Conservation (phyloP, 352 stramenopile genomes). For the Phytophthora pini region DNA sequence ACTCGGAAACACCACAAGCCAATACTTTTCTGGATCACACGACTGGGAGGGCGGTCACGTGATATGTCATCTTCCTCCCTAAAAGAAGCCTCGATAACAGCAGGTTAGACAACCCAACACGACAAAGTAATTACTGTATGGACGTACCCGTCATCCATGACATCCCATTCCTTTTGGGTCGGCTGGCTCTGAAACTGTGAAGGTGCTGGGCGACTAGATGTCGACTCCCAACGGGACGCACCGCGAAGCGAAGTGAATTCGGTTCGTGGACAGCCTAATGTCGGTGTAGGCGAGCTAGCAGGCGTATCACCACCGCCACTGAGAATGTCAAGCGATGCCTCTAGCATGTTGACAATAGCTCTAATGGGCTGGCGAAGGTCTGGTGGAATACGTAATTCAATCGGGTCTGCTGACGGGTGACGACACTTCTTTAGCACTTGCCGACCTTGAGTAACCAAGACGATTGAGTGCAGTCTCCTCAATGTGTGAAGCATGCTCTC, state of each 20-base stretch:
- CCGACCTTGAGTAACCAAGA: constrained; percentile 69
- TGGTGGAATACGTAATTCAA: constrained; percentile 62
- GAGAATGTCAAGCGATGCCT: constrained; percentile 35
- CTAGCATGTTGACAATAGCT: constrained; percentile 54
- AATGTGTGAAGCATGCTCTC: constrained; percentile 46
- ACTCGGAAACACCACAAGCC: constrained; percentile 78
- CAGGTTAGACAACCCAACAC: constrained; percentile 6
- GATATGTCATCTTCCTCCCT: constrained; percentile 36
- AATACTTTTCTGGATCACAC: constrained; percentile 43
- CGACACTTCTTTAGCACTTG: constrained; percentile 37
- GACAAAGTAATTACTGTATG: not conserved
- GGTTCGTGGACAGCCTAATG: constrained; percentile 15
- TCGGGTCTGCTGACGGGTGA: constrained; percentile 65
- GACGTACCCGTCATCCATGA: constrained; percentile 52
- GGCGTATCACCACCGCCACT: constrained; percentile 15
- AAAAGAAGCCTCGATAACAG: constrained; percentile 10
- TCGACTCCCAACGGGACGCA: constrained; percentile 32
- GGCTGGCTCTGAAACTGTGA: constrained; percentile 18
- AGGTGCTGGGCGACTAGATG: constrained; percentile 2
- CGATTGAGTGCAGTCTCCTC: constrained; percentile 61
- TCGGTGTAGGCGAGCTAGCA: constrained; percentile 4
- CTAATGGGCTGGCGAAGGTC: constrained; percentile 66
- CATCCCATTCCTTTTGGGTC: constrained; percentile 38
- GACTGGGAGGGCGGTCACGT: constrained; percentile 34
- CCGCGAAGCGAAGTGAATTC: constrained; percentile 24